These are phyloP conservation scores for Nicotiana knightiana DNA, from an alignment of 257 asterid genomes.

Conservation along the genomic window DNA sequence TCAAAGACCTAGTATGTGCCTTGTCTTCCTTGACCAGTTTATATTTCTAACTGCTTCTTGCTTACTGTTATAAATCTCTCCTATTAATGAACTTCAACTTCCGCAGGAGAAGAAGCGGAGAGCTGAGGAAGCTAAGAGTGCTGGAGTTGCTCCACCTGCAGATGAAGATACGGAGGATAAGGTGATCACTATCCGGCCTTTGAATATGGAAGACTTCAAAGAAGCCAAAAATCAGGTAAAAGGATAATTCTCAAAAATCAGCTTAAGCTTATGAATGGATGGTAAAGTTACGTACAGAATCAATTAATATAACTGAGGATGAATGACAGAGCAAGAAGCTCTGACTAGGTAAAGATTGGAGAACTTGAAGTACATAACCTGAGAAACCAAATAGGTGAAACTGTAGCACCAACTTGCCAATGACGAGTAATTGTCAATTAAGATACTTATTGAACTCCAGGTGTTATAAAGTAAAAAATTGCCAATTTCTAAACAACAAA, in stretches of 20 bases:
- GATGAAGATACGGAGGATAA: conserved; percentile 38
- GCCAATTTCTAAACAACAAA: too few relatives aligned
- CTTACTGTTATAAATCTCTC: not conserved
- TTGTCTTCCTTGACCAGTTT: not conserved
- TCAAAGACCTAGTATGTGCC: conserved; percentile 38
- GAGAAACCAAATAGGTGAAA: too few relatives aligned
- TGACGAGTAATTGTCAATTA: too few relatives aligned
- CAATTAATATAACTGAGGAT: too few relatives aligned
- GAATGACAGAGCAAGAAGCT: too few relatives aligned
- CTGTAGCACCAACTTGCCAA: too few relatives aligned
- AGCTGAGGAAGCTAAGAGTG: conserved; percentile 25
- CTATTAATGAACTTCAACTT: not conserved
- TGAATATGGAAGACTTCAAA: conserved; percentile 69
- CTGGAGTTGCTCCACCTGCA: conserved; percentile 15
- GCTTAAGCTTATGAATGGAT: too few relatives aligned
- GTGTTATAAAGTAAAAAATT: too few relatives aligned
- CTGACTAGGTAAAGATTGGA: too few relatives aligned
- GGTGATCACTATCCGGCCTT: conserved; percentile 60
- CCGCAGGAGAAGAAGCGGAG: conserved; percentile 36
- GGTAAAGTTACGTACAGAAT: too few relatives aligned
- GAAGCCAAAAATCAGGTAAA: conserved; percentile 77
- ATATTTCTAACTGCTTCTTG: not conserved
- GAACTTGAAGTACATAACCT: too few relatives aligned
- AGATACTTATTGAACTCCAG: too few relatives aligned
- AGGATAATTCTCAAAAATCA: not conserved